phyloP scores from a whole-genome alignment of 2,329 filamentous ascomycete genomes.

The Fusarium udum region DNA sequence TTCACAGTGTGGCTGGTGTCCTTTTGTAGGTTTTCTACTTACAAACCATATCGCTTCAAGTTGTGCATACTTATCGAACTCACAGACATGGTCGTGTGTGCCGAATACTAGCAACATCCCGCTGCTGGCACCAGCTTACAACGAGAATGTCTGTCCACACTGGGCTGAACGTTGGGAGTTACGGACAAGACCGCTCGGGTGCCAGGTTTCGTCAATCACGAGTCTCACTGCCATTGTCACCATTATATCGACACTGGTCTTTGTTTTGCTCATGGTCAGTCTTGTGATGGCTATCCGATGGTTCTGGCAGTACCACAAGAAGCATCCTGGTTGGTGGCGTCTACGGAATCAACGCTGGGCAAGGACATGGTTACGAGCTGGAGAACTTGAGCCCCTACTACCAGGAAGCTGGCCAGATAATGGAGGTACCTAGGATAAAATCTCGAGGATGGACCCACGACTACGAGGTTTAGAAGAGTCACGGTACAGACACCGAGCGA shows the following conservation, averaged over 20 bases:
- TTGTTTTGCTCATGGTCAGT: slow-evolving; percentile 40
- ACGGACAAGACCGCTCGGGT: slow-evolving; percentile 50
- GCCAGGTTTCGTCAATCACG: slow-evolving; percentile 49
- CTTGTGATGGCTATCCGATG: slow-evolving; percentile 34
- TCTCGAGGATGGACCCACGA: neutral
- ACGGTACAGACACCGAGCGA: slow-evolving; percentile 1
- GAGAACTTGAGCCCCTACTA: slow-evolving; percentile 47
- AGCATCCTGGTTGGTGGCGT: slow-evolving; percentile 34
- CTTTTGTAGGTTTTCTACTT: slow-evolving; percentile 53
- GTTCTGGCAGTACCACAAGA: slow-evolving; percentile 34
- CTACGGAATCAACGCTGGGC: slow-evolving; percentile 26
- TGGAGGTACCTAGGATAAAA: slow-evolving; percentile 1
- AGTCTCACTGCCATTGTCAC: slow-evolving; percentile 44
- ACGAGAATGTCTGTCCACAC: slow-evolving; percentile 62
- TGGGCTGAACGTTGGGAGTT: slow-evolving; percentile 55
- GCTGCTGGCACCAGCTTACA: slow-evolving; percentile 60
- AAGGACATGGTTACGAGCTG: slow-evolving; percentile 19
- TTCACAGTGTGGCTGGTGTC: slow-evolving; percentile 62
- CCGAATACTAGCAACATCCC: slow-evolving; percentile 59
- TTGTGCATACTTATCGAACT: slow-evolving; percentile 9
- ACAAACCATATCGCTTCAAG: neutral
- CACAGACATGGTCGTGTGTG: slow-evolving; percentile 63
- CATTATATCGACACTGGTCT: slow-evolving; percentile 43
- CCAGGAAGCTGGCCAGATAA: slow-evolving; percentile 13
- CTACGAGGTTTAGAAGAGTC: slow-evolving; percentile 14